A percentile compares a stretch with the other conserved stretches of the same genome.
Evolutionary conservation across 2,329 filamentous ascomycete genomes (phyloP).

Genomic region (Helotiales sp.): DNA sequence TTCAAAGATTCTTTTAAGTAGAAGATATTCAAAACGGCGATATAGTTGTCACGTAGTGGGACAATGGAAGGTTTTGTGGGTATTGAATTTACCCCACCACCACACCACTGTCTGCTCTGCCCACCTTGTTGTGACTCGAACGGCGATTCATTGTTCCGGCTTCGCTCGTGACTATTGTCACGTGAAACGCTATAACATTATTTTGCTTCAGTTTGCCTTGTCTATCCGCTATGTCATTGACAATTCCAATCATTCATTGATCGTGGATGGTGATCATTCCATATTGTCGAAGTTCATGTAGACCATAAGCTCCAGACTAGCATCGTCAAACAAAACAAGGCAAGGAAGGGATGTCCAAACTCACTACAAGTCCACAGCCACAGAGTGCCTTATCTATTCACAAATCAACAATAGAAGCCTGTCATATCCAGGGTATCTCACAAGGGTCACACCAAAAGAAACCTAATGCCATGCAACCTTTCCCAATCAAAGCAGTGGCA

Average conservation of each 20-base stretch:
- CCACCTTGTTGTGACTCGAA: neutral
- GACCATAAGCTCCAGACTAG: too few relatives aligned
- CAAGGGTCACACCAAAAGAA: neutral
- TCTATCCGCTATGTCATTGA: too few relatives aligned
- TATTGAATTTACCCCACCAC: slow-evolving; percentile 11
- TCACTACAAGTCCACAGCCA: neutral
- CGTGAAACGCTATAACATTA: too few relatives aligned
- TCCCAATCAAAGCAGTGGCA: slow-evolving; percentile 1
- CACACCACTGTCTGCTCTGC: neutral
- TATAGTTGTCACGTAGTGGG: neutral
- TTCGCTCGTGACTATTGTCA: neutral
- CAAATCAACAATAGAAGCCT: neutral
- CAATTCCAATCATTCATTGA: too few relatives aligned
- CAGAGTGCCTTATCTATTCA: neutral
- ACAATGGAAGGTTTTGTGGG: neutral
- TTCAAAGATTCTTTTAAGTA: too few relatives aligned
- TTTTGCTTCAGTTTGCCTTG: neutral
- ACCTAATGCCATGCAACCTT: neutral
- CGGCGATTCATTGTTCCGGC: slow-evolving; percentile 3
- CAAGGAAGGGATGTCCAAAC: neutral
- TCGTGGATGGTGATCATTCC: too few relatives aligned
- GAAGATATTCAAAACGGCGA: neutral
- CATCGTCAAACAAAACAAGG: too few relatives aligned
- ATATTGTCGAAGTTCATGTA: too few relatives aligned
- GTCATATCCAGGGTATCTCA: neutral